phyloP scores from a whole-genome alignment of 202 grass and related monocot genomes.

The Cymbopogon flexuosus region DNA sequence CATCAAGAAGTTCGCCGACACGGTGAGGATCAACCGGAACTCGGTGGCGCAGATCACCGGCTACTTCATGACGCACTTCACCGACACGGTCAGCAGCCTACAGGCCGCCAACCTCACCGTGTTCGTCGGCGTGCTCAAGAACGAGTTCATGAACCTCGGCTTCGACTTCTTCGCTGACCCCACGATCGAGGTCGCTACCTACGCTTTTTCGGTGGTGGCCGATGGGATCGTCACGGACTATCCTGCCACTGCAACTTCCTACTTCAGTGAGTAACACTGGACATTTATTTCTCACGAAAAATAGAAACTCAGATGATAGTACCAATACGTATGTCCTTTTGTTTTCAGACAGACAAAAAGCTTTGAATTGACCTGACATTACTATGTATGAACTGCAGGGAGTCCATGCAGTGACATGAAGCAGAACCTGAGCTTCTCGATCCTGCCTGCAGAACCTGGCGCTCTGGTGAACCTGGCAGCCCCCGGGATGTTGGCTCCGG shows the following conservation, averaged over 20 bases:
- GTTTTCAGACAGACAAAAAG: neutral
- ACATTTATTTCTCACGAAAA: neutral
- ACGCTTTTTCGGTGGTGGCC: slow-evolving; percentile 24
- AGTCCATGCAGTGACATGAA: slow-evolving; percentile 69
- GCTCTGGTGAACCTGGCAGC: slow-evolving; percentile 42
- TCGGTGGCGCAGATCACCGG: slow-evolving; percentile 41
- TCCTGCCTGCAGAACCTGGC: slow-evolving; percentile 57
- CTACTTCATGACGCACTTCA: slow-evolving; percentile 74
- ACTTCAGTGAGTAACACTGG: slow-evolving; percentile 66
- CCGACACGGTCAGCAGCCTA: slow-evolving; percentile 37
- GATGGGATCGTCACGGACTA: slow-evolving; percentile 80
- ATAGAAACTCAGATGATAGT: neutral
- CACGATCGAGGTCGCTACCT: slow-evolving; percentile 66
- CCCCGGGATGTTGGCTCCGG: slow-evolving; percentile 53
- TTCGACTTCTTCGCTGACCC: slow-evolving; percentile 92
- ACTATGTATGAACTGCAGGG: slow-evolving; percentile 50
- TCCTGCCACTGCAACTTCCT: slow-evolving; percentile 60
- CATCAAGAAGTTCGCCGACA: slow-evolving; percentile 49
- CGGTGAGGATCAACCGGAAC: slow-evolving; percentile 47
- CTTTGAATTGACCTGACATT: neutral
- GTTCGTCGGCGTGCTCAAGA: slow-evolving; percentile 58
- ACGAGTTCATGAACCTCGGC: slow-evolving; percentile 78
- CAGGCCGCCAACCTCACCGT: slow-evolving; percentile 69
- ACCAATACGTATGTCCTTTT: neutral
- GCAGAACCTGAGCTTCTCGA: slow-evolving; percentile 63